Conservation (phyloP, 371 early-diverging fungal genomes). For the Coemansia linderi region DNA sequence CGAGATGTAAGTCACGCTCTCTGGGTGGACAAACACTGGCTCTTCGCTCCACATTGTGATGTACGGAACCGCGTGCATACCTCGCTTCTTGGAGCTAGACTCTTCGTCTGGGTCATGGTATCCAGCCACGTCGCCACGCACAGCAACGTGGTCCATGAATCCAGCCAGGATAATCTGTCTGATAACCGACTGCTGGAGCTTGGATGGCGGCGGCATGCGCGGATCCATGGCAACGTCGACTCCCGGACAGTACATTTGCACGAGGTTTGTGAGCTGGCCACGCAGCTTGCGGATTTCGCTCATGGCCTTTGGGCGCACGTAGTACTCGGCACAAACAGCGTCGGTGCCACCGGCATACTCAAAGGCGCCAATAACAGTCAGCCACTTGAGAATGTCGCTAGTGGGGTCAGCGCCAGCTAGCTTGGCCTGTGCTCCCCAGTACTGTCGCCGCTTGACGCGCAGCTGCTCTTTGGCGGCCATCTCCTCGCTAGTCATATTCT, state of each 20-base stretch:
- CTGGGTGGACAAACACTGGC: slow-evolving; percentile 65
- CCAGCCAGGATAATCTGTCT: slow-evolving; percentile 87
- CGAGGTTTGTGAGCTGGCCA: slow-evolving; percentile 79
- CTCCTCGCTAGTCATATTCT: slow-evolving; percentile 28
- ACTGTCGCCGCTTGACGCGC: slow-evolving; percentile 28
- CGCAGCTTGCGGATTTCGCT: slow-evolving; percentile 88
- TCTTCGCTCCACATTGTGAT: slow-evolving; percentile 80
- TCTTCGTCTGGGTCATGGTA: slow-evolving; percentile 48
- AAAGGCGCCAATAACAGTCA: slow-evolving; percentile 87
- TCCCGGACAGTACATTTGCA: slow-evolving; percentile 68
- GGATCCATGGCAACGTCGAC: slow-evolving; percentile 60
- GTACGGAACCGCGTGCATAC: slow-evolving; percentile 64
- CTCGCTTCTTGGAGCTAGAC: slow-evolving; percentile 33
- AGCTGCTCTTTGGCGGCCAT: slow-evolving; percentile 44
- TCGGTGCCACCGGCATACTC: slow-evolving; percentile 77
- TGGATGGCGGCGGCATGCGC: slow-evolving; percentile 75
- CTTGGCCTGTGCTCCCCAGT: slow-evolving; percentile 49
- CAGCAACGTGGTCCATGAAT: slow-evolving; percentile 89
- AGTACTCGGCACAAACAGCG: slow-evolving; percentile 78
- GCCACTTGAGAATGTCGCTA: slow-evolving; percentile 81
- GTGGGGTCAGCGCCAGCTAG: slow-evolving; percentile 71
- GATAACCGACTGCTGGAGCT: slow-evolving; percentile 68
- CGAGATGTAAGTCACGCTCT: slow-evolving; percentile 69
- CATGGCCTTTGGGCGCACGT: slow-evolving; percentile 90
- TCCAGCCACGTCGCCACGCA: slow-evolving; percentile 71